Percentiles rank a stretch among this genome's conserved stretches.
phyloP scores from a whole-genome alignment of 768 basidiomycete species.

The Rhizopogon rudus region DNA sequence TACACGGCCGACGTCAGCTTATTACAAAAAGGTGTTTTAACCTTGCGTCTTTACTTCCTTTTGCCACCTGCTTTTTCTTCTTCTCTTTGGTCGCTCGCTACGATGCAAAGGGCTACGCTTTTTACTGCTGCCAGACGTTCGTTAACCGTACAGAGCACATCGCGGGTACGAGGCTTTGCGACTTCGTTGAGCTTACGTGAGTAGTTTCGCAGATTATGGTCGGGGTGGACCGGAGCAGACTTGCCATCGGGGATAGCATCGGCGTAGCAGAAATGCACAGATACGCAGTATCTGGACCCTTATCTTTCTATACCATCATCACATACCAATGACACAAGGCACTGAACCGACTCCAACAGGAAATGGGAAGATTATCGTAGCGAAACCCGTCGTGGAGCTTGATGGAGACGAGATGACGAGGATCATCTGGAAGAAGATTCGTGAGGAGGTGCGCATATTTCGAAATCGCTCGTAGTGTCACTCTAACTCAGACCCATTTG shows the following conservation, averaged over 20 bases:
- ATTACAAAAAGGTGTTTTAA: conserved; percentile 9
- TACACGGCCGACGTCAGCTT: conserved; percentile 17
- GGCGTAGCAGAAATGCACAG: neutral
- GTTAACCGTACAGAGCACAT: conserved; percentile 14
- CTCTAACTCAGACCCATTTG: neutral
- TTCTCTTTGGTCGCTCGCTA: conserved; percentile 7
- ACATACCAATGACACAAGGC: neutral
- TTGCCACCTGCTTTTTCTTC: conserved; percentile 9
- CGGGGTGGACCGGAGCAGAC: neutral
- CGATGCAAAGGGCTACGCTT: conserved; percentile 18
- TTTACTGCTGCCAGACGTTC: conserved; percentile 19
- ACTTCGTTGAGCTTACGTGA: conserved; percentile 24
- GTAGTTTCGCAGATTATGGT: conserved; percentile 8
- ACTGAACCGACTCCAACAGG: conserved; percentile 11
- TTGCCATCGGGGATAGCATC: neutral
- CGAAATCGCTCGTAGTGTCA: neutral
- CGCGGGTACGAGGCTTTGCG: conserved; percentile 22
- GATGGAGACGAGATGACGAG: conserved; percentile 99
- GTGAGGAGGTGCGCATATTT: conserved; percentile 69
- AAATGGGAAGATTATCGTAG: conserved; percentile 59
- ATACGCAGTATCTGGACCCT: neutral
- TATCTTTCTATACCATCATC: neutral
- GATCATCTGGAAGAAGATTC: conserved; percentile 98
- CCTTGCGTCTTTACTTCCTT: conserved; percentile 1
- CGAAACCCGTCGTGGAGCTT: conserved; percentile 89